Conservation (phyloP, 2,329 filamentous ascomycete genomes). For the Microascus cirrosus region DNA sequence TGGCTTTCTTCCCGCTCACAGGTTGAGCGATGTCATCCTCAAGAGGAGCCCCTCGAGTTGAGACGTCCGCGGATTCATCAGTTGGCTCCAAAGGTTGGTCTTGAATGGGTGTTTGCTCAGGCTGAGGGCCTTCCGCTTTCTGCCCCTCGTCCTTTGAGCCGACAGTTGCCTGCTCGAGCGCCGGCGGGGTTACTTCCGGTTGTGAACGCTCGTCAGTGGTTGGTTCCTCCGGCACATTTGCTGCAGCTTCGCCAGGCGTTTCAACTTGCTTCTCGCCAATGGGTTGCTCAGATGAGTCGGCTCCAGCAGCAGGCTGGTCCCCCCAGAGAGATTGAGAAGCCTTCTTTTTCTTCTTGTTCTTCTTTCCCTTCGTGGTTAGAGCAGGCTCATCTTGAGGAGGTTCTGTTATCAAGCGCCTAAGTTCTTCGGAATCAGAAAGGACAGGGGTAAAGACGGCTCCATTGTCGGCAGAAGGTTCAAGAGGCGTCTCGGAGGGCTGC, state of each 20-base stretch:
- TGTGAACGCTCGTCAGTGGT: not conserved
- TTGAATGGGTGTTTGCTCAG: not conserved
- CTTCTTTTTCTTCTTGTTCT: constrained; percentile 12
- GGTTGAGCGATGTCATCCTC: not conserved
- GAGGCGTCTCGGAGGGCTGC: not conserved
- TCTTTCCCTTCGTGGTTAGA: constrained; percentile 8
- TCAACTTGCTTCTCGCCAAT: not conserved
- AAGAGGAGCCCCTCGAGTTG: not conserved
- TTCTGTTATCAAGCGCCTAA: not conserved
- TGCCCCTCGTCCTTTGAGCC: not conserved
- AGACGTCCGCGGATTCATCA: not conserved
- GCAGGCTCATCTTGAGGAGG: not conserved
- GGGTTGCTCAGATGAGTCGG: not conserved
- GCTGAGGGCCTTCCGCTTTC: not conserved
- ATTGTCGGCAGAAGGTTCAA: not conserved
- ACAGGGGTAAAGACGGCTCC: not conserved
- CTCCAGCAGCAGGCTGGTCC: not conserved
- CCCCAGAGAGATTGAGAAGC: not conserved
- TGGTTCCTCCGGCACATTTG: not conserved
- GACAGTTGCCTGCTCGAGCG: not conserved
- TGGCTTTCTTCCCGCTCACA: not conserved
- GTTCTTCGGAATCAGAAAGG: not conserved
- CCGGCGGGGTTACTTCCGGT: not conserved
- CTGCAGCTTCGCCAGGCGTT: not conserved
- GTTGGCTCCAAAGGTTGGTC: not conserved